Conservation (phyloP, 169 alveolate genomes). For the Eimeria tenella region DNA sequence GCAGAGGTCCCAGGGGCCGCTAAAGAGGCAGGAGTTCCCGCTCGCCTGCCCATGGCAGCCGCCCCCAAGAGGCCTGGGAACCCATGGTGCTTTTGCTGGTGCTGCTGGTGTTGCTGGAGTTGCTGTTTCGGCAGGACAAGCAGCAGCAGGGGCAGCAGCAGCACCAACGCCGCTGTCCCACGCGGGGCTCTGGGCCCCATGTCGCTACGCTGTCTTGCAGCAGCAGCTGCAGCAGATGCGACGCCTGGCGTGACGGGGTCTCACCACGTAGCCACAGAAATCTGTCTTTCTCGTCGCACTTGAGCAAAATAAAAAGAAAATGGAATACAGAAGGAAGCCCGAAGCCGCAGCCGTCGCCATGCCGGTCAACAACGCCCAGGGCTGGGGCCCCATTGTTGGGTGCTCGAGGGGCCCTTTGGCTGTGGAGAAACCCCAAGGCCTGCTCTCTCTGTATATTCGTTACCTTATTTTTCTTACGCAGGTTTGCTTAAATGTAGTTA, state of each 20-base stretch:
- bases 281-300: too few species aligned
- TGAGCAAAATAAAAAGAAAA: too few species aligned
- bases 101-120: conserved; percentile 37
- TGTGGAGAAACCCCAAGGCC: too few species aligned
- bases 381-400: too few species aligned
- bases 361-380: too few species aligned
- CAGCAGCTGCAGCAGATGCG: background rate
- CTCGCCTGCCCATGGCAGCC: conserved; percentile 15
- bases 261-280: too few species aligned
- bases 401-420: too few species aligned
- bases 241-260: background rate
- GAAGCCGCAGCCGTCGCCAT: too few species aligned
- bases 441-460: too few species aligned
- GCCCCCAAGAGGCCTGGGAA: conserved; percentile 7
- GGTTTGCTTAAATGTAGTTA: too few species aligned
- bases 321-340: too few species aligned
- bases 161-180: conserved; percentile 11
- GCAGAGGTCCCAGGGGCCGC: conserved; percentile 12
- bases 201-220: background rate
- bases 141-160: conserved; percentile 28
- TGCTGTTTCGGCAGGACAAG: background rate
- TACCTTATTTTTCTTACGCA: too few species aligned
- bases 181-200: background rate
- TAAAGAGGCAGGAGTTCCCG: background rate
- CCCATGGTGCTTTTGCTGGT: background rate